phyloP scores from a whole-genome alignment of 768 basidiomycete species.

The Rubroboletus satanas region DNA sequence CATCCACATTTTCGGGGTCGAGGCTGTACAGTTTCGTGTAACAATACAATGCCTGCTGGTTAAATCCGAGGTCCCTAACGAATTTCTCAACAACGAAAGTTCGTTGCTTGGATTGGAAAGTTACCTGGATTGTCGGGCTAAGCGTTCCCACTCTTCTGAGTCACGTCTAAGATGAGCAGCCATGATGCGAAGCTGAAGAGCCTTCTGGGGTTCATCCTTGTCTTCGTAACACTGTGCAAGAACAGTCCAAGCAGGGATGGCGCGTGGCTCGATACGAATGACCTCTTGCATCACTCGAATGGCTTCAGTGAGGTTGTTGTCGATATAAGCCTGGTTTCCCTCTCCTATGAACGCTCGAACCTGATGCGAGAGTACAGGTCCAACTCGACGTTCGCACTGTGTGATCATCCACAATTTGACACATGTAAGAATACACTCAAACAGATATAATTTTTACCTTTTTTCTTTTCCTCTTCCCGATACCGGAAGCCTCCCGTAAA shows the following conservation, averaged over 20 bases:
- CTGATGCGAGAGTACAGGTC: constrained; percentile 5
- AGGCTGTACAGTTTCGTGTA: not conserved
- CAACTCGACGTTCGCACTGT: constrained; percentile 4
- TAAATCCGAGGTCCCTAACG: not conserved
- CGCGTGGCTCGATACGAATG: constrained; percentile 87
- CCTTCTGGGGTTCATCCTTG: constrained; percentile 8
- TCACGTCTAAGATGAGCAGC: constrained; percentile 76
- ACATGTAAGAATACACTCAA: not conserved
- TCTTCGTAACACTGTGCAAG: constrained; percentile 9
- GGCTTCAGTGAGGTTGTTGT: constrained; percentile 59
- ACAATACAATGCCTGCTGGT: not conserved
- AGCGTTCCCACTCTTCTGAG: constrained; percentile 78
- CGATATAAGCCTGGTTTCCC: constrained; percentile 84
- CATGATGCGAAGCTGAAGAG: constrained; percentile 7
- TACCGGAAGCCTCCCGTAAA: constrained; percentile 58
- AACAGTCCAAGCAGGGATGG: constrained; percentile 79
- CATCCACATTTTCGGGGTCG: not conserved
- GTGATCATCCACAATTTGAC: not conserved
- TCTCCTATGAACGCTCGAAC: constrained; percentile 52
- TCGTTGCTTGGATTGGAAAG: constrained; percentile 38
- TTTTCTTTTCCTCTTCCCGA: constrained; percentile 49
- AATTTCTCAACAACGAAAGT: constrained; percentile 58
- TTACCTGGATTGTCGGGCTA: constrained; percentile 73
- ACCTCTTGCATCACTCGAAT: constrained; percentile 85
- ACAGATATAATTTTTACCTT: constrained; percentile 33